Evolutionary conservation across 2,329 filamentous ascomycete species (phyloP).

Genomic region (Pyricularia sp.): DNA sequence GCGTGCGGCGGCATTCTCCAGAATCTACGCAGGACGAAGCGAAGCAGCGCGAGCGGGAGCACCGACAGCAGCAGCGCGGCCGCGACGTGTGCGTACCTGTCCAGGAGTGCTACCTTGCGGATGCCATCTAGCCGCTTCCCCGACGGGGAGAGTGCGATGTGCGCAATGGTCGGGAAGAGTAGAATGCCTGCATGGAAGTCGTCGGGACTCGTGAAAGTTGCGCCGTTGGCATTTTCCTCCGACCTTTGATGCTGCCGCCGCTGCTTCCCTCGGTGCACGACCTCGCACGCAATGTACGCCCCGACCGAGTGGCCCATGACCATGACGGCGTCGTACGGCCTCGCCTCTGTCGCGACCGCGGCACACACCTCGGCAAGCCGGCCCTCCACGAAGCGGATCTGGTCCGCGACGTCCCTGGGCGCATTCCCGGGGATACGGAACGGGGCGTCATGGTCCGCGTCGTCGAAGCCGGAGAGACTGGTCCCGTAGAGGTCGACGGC

Average conservation of each 20-base stretch:
- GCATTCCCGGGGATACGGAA: conserved; percentile 23
- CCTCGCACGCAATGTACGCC: conserved; percentile 56
- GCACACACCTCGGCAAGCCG: conserved; percentile 18
- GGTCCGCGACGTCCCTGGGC: conserved; percentile 39
- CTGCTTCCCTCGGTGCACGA: conserved; percentile 41
- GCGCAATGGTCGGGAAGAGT: conserved; percentile 62
- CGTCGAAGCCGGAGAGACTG: conserved; percentile 45
- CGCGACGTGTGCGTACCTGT: conserved; percentile 25
- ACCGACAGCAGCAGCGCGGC: conserved; percentile 27
- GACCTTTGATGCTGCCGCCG: conserved; percentile 6
- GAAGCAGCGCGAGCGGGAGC: conserved; percentile 25
- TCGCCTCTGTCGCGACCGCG: conserved; percentile 14
- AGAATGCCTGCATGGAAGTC: conserved; percentile 40
- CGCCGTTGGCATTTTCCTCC: neutral
- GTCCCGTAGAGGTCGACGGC: conserved; percentile 44
- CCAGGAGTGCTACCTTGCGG: conserved; percentile 27
- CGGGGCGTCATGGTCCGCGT: conserved; percentile 32
- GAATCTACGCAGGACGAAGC: conserved; percentile 27
- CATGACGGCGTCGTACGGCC: conserved; percentile 37
- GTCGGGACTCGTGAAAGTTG: conserved; percentile 14
- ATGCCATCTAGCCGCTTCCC: conserved; percentile 39
- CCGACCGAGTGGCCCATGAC: conserved; percentile 66
- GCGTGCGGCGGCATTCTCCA: conserved; percentile 33
- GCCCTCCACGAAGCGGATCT: conserved; percentile 32
- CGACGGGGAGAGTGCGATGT: conserved; percentile 50